A percentile compares a stretch with the other conserved stretches of the same genome.
These are phyloP conservation scores for Cenchrus americanus DNA, from an alignment of 176 grass and related monocot species.

Conservation along the genomic window DNA sequence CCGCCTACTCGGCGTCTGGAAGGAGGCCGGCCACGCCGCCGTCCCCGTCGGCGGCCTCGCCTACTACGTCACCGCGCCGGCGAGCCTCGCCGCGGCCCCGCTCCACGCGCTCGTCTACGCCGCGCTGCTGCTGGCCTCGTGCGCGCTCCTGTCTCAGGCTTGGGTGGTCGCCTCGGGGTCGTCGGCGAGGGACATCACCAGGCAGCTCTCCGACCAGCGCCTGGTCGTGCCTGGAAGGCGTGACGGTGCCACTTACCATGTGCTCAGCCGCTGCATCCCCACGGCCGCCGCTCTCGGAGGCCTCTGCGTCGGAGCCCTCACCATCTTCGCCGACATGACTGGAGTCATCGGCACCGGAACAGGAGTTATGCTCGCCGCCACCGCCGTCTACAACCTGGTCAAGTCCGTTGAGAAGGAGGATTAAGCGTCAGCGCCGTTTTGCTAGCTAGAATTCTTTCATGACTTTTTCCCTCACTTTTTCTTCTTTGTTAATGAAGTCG, in stretches of 20 bases:
- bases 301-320: constrained; percentile 20
- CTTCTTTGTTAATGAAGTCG: too few species aligned
- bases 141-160: background rate
- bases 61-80: background rate
- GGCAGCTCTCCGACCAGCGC: background rate
- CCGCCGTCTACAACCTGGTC: constrained; percentile 9
- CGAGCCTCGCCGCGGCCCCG: background rate
- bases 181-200: background rate
- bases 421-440: background rate
- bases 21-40: constrained; percentile 1
- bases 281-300: constrained; percentile 4
- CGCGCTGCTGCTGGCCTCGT: background rate
- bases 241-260: background rate
- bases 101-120: background rate
- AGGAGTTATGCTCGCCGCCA: background rate
- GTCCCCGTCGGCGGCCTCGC: background rate
- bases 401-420: background rate
- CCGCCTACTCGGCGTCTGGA: background rate
- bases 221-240: background rate
- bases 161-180: background rate
- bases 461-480: too few species aligned
- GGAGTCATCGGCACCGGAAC: constrained; percentile 11
- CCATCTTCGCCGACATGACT: constrained; percentile 29
- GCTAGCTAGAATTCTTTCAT: too few species aligned
- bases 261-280: background rate